Evolutionary conservation across 1,284 basidiomycete genomes (phyloP), one percentile per base, ranked within the genome.

Genomic region (Ustilago tritici): DNA sequence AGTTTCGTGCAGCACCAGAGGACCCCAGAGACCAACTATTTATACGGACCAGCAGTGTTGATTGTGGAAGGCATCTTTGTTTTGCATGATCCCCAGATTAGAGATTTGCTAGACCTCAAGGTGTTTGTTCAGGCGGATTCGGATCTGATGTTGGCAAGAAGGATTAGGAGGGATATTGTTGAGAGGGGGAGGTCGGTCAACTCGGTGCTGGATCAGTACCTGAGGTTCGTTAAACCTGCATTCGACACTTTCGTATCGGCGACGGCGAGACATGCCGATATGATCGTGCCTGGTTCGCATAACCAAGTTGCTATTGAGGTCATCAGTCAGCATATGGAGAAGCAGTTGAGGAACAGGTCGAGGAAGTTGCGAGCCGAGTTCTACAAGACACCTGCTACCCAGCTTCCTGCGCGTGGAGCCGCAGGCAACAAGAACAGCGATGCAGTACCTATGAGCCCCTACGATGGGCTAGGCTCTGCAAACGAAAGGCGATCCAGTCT

Each of bases 191-290:
- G 96, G 67, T 91, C 90, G 70, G 92, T 98, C 0, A 90, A 92
- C 0, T 95, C 95, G 3, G 91, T 98, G 58, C 89, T 99, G 15
- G 92, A 95, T 80, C 96, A 98, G 91, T 95, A 96, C 82, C 89
- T 96, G 40, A 92, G 94, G 54, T 96, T 92, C 83, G 95, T 97
- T 80, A 85, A 85, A 84, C 94, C 93, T 3, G 92, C 94, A 10
- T 97, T 93, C 81, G 96, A 99, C 86, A 93, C 94, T 84, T 97
- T 95, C 79, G 95, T 99, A n/a, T 90, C 91, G 54, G 95, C 95
- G 0, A 93, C 93, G 2, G 90, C 94, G 14, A 90, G 91, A 46
- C 90, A 92, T 84, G 95, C 95, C 4, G 95, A 98, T 83, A 82
- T 85, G 69, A 84, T 85, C 53, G 84, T 85, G 11, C 84, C 84